Evolutionary conservation across 2,329 filamentous ascomycete species (phyloP).

Genomic region (Pyrenophora graminea): DNA sequence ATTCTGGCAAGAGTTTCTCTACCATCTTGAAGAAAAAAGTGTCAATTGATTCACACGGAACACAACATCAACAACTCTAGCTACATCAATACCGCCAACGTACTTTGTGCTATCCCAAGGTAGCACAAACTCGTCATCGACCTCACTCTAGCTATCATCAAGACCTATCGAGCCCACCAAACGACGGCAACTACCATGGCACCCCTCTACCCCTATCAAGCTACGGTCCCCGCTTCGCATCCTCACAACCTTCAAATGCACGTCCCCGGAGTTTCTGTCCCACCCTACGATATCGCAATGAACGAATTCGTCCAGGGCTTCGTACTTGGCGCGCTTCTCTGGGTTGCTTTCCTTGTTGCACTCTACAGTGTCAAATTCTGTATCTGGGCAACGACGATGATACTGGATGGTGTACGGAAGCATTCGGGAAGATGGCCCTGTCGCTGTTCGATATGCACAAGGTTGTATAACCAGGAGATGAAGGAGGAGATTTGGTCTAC

Average conservation of each 20-base stretch:
- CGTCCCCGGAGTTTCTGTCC: neutral
- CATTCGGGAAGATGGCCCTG: neutral
- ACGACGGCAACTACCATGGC: constrained; percentile 1
- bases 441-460: neutral
- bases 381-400: neutral
- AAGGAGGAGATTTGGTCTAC: too few relatives aligned
- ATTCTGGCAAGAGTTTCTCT: too few relatives aligned
- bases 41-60: too few relatives aligned
- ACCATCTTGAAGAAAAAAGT: too few relatives aligned
- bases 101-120: neutral
- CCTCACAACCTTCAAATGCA: neutral
- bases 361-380: neutral
- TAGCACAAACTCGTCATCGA: neutral
- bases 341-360: constrained; percentile 13
- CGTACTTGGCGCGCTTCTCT: constrained; percentile 8
- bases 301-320: constrained; percentile 11
- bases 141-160: neutral
- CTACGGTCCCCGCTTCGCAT: neutral
- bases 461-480: neutral
- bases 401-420: neutral
- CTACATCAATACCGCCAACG: neutral
- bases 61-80: neutral
- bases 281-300: constrained; percentile 2
- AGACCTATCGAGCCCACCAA: neutral
- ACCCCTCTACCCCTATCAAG: constrained; percentile 4